These are phyloP conservation scores for Pleurotus salmoneostramineus DNA, from an alignment of 768 basidiomycete genomes.

Conservation along the genomic window DNA sequence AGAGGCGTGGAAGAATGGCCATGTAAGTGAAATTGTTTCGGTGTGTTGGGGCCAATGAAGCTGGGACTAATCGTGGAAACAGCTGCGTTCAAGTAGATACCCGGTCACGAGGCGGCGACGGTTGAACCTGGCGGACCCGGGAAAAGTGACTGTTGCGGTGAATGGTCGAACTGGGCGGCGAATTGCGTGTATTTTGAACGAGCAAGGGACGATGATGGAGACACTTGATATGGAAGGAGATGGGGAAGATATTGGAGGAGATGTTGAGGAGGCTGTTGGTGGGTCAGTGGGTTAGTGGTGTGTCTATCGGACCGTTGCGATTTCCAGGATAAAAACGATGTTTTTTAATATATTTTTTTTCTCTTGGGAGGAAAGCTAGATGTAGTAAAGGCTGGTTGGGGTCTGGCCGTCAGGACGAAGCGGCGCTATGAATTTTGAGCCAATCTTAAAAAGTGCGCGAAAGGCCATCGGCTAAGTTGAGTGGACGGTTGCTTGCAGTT, in stretches of 20 bases:
- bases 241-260: slow-evolving; percentile 45
- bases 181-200: slow-evolving; percentile 72
- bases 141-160: slow-evolving; percentile 57
- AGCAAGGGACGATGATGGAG: slow-evolving; percentile 60
- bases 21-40: slow-evolving; percentile 44
- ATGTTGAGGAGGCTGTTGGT: slow-evolving; percentile 19
- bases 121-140: slow-evolving; percentile 48
- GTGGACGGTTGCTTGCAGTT: slow-evolving; percentile 22
- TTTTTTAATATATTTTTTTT: too few species aligned
- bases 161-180: slow-evolving; percentile 74
- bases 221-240: slow-evolving; percentile 76
- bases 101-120: slow-evolving; percentile 56
- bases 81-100: slow-evolving; percentile 48
- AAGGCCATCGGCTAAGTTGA: slow-evolving; percentile 35
- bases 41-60: not conserved
- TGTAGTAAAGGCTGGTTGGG: slow-evolving; percentile 31
- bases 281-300: too few species aligned
- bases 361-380: too few species aligned
- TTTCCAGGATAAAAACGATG: too few species aligned
- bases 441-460: slow-evolving; percentile 50
- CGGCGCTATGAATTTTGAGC: slow-evolving; percentile 39
- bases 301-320: slow-evolving; percentile 10
- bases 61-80: not conserved
- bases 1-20: slow-evolving; percentile 54
- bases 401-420: slow-evolving; percentile 34